Evolutionary conservation across 2,329 filamentous ascomycete species (phyloP).

Genomic region (Clarireedia monteithiana): DNA sequence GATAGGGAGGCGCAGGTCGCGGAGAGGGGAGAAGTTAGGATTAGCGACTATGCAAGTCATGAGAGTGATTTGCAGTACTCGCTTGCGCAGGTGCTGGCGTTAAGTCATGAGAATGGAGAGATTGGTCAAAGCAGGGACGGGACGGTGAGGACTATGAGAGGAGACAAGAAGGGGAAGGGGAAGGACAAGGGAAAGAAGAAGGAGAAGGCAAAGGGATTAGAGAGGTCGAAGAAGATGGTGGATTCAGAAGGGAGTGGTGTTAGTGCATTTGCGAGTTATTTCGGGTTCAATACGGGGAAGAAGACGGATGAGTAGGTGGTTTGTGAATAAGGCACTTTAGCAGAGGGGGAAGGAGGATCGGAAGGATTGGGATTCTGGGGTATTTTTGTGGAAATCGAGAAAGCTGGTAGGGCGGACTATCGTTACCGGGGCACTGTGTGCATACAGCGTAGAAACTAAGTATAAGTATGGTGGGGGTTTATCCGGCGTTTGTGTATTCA

Average conservation of each 20-base stretch:
- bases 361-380: background rate
- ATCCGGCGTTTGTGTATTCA: too few species aligned
- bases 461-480: too few species aligned
- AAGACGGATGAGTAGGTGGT: too few species aligned
- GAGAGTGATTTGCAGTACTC: background rate
- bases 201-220: background rate
- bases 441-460: too few species aligned
- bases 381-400: background rate
- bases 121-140: background rate
- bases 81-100: background rate
- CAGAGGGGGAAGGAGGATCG: too few species aligned
- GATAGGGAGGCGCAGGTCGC: background rate
- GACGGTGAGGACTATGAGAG: background rate
- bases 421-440: too few species aligned
- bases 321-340: too few species aligned
- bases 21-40: background rate
- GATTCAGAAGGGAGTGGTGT: background rate
- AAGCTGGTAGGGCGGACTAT: background rate
- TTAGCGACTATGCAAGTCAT: background rate
- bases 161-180: background rate
- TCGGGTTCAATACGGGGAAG: background rate
- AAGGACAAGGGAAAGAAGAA: background rate
- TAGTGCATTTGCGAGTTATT: constrained; percentile 7
- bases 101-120: background rate
- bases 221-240: background rate